These are phyloP conservation scores for Aspergillus kassunensis DNA, from an alignment of 495 filamentous ascomycete genomes.

Conservation along the genomic window DNA sequence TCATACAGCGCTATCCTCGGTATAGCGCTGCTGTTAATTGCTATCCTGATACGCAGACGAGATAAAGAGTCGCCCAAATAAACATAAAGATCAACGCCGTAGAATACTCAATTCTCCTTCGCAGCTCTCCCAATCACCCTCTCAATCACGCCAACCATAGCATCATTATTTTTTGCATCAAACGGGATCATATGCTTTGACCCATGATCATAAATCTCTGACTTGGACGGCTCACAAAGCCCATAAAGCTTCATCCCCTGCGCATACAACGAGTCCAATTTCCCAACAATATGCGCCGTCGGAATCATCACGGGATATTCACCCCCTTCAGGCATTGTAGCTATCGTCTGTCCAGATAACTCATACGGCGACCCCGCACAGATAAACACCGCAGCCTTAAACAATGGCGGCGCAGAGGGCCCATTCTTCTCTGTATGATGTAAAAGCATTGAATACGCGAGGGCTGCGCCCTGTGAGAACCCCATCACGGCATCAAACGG, in stretches of 20 bases:
- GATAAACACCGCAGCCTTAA: slow-evolving; percentile 42
- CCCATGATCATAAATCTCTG: slow-evolving; percentile 36
- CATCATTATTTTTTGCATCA: slow-evolving; percentile 33
- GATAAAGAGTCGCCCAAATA: slow-evolving; percentile 20
- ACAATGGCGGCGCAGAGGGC: slow-evolving; percentile 19
- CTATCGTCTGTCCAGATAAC: slow-evolving; percentile 16
- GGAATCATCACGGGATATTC: slow-evolving; percentile 29
- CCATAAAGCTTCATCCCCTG: slow-evolving; percentile 28
- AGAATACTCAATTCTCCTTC: background rate
- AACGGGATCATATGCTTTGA: slow-evolving; percentile 40
- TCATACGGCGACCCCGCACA: slow-evolving; percentile 33
- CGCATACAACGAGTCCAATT: slow-evolving; percentile 27
- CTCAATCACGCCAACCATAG: slow-evolving; percentile 30
- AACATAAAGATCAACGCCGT: background rate
- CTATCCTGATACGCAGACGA: slow-evolving; percentile 47
- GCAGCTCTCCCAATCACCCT: slow-evolving; percentile 27
- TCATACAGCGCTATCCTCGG: slow-evolving; percentile 30
- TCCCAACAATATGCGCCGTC: slow-evolving; percentile 41
- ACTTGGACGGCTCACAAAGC: slow-evolving; percentile 35
- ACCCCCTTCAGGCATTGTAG: slow-evolving; percentile 10
- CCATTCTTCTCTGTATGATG: slow-evolving; percentile 31
- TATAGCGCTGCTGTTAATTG: slow-evolving; percentile 49
- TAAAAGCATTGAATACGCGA: slow-evolving; percentile 33
- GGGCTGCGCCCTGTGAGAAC: slow-evolving; percentile 43
- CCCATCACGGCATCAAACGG: slow-evolving; percentile 48